Conservation (phyloP, 371 early-diverging fungal genomes). For the Coemansia sp. region DNA sequence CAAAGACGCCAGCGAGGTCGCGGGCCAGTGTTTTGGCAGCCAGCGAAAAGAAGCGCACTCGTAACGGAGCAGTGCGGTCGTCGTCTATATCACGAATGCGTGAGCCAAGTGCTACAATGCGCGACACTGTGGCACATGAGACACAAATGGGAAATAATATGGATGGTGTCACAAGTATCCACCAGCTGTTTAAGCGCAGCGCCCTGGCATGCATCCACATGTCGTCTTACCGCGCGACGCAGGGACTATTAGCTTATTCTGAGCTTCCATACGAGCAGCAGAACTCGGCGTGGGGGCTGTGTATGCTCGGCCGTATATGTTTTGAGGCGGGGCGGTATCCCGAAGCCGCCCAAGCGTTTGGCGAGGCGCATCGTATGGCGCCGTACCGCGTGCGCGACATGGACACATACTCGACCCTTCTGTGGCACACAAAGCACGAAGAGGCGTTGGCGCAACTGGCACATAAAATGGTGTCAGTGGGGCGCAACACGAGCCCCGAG, state of each 20-base stretch:
- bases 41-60: slow-evolving; percentile 46
- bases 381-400: slow-evolving; percentile 66
- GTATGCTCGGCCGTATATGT: slow-evolving; percentile 59
- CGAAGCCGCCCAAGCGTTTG: slow-evolving; percentile 56
- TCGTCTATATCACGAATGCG: slow-evolving; percentile 1
- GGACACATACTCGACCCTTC: slow-evolving; percentile 72
- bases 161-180: slow-evolving; percentile 6
- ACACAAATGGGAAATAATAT: no score
- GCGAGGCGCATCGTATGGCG: slow-evolving; percentile 57
- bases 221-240: slow-evolving; percentile 50
- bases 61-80: slow-evolving; percentile 32
- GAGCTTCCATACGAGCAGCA: slow-evolving; percentile 54
- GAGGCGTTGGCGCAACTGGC: slow-evolving; percentile 66
- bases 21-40: slow-evolving; percentile 7
- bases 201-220: slow-evolving; percentile 50
- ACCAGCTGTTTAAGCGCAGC: slow-evolving; percentile 42
- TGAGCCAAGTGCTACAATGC: not conserved
- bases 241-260: slow-evolving; percentile 55
- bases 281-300: slow-evolving; percentile 60
- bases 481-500: slow-evolving; percentile 62
- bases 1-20: slow-evolving; percentile 20
- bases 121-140: no score
- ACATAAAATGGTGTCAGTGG: slow-evolving; percentile 61
- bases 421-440: slow-evolving; percentile 77
- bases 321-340: slow-evolving; percentile 62